Base-by-base conservation (phyloP, 148 eudicot species). In the Dysphania ambrosioides region DNA sequence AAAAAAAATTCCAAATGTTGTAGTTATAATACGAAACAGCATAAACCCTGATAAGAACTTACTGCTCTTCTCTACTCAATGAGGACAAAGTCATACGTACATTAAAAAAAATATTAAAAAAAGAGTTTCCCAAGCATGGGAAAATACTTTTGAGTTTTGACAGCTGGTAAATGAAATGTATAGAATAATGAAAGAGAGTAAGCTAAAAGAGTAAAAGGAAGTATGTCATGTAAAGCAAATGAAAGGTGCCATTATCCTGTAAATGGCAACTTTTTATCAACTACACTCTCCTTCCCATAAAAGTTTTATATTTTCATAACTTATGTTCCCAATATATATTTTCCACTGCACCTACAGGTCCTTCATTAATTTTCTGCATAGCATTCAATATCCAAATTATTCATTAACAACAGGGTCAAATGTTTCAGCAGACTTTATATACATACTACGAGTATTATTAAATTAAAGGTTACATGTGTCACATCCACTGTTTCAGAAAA, bases 251-350 rank as follows among this genome's bases (percentile, higher is more conserved):
- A 30, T 30, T 3, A 47, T 47, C 16, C 53, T 47, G 53, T 29
- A 30, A 62, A 5, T 30, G 38, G 3, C 66, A 31, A 21, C 21
- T 12, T 13, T 30, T 15, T 26, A n/a, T 62, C 38, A 62, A 62
- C 15, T 1, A 29, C 31, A 30, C 23, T 62, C 38, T 62, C 36
- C 35, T 47, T 11, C 53, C 53, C 53, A 36, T 12, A 11, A 44
- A 44, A 11, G 15, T 12, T 44, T 15, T 11, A 44, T 44, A 4
- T n/a, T n/a, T n/a, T 3, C 61, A 5, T 2, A 23, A 13, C 38
- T 36, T 34, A 65, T 36, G 68, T 65, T 65, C 44, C 42, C 8
- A 65, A 18, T 63, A n/a, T n/a, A n/a, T n/a, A n/a, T n/a, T n/a
- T n/a, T n/a, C n/a, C n/a, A n/a, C n/a, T n/a, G n/a, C n/a, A n/a